Evolutionary conservation across 2,329 filamentous ascomycete genomes (phyloP).

Genomic region (Plenodomus biglobosus): DNA sequence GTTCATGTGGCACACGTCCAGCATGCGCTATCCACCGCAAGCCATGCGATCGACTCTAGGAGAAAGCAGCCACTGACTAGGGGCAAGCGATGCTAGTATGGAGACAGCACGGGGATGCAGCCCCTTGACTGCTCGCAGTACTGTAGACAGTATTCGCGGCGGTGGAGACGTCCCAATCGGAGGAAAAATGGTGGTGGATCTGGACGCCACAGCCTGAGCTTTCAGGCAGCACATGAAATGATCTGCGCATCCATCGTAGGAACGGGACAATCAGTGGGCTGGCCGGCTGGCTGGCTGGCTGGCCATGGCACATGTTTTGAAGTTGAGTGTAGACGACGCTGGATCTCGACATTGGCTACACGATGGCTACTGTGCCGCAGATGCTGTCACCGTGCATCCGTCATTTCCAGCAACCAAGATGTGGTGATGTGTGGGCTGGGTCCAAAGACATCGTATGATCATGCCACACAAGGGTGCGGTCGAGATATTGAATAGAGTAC

Average conservation of each 20-base stretch:
- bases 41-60: neutral
- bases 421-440: slow-evolving; percentile 4
- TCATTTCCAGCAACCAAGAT: slow-evolving; percentile 8
- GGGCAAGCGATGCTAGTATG: slow-evolving; percentile 1
- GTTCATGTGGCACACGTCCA: neutral
- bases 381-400: slow-evolving; percentile 16
- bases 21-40: neutral
- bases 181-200: slow-evolving; percentile 7
- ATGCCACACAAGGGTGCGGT: slow-evolving; percentile 16
- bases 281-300: no score
- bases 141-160: no score
- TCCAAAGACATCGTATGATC: slow-evolving; percentile 12
- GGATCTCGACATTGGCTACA: slow-evolving; percentile 8
- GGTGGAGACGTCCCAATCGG: slow-evolving; percentile 8
- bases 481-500: slow-evolving; percentile 19
- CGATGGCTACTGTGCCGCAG: neutral
- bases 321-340: no score
- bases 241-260: slow-evolving; percentile 10
- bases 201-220: slow-evolving; percentile 9
- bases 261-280: slow-evolving; percentile 8
- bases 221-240: slow-evolving; percentile 10
- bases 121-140: neutral
- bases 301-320: no score
- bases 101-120: neutral
- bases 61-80: slow-evolving; percentile 7